Evolutionary conservation across 768 basidiomycete species (phyloP).

Genomic region (Podaxis sp.): DNA sequence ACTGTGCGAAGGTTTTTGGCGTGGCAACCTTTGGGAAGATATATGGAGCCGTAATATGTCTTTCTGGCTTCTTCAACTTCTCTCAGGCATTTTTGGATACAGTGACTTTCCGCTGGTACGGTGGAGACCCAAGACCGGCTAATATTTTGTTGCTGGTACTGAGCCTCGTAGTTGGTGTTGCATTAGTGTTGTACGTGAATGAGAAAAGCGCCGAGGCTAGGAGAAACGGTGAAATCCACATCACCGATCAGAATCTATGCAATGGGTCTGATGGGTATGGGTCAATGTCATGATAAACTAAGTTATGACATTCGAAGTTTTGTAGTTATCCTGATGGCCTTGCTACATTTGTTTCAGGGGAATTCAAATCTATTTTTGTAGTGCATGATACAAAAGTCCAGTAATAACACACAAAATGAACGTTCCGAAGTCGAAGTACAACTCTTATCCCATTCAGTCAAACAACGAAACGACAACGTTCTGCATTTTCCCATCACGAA

Average conservation of each 20-base stretch:
- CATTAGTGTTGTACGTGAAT: neutral
- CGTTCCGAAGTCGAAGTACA: neutral
- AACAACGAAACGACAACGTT: conserved; percentile 57
- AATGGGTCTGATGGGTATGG: neutral
- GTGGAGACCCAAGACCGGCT: conserved; percentile 4
- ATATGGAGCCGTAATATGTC: conserved; percentile 4
- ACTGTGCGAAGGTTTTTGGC: conserved; percentile 7
- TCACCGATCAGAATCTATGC: neutral
- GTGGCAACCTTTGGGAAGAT: conserved; percentile 8
- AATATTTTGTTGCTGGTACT: neutral
- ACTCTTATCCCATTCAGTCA: conserved; percentile 18
- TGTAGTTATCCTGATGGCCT: neutral
- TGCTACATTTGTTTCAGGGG: neutral
- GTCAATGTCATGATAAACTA: neutral
- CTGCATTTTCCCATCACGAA: conserved; percentile 70
- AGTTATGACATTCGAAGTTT: neutral
- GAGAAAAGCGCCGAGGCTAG: neutral
- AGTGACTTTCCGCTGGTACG: conserved; percentile 2
- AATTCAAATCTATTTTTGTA: neutral
- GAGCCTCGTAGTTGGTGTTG: neutral
- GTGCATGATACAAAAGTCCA: neutral
- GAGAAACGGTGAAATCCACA: neutral
- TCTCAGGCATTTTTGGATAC: neutral
- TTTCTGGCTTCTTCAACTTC: conserved; percentile 2
- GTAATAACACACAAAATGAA: neutral